A percentile compares a stretch with the other conserved stretches of the same genome.
These are phyloP conservation scores for Verticillium albo-atrum DNA, from an alignment of 2,329 filamentous ascomycete genomes.

Conservation along the genomic window DNA sequence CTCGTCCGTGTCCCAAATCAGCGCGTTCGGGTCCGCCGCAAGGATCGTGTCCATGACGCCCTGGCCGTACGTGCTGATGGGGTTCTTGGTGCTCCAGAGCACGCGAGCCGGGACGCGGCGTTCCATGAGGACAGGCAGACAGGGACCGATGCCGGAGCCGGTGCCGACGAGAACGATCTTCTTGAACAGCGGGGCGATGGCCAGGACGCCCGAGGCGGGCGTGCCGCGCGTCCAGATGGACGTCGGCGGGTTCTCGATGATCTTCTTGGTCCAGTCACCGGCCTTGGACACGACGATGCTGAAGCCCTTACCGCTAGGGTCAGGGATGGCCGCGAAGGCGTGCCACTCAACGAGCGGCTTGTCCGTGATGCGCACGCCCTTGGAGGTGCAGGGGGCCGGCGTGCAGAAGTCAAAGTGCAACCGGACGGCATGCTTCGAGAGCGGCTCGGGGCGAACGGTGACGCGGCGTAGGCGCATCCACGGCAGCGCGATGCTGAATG, in stretches of 20 bases:
- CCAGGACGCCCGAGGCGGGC: conserved; percentile 63
- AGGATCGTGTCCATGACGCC: conserved; percentile 54
- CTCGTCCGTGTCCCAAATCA: conserved; percentile 62
- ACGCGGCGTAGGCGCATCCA: conserved; percentile 71
- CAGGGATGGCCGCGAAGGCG: conserved; percentile 69
- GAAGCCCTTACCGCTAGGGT: conserved; percentile 49
- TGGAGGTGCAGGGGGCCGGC: conserved; percentile 34
- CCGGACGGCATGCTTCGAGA: conserved; percentile 69
- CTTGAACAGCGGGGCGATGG: conserved; percentile 61
- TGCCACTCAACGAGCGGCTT: conserved; percentile 68
- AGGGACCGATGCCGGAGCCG: conserved; percentile 69
- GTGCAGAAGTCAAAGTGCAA: conserved; percentile 65
- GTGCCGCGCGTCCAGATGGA: conserved; percentile 65
- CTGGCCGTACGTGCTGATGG: conserved; percentile 57
- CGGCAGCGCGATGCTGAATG: conserved; percentile 62
- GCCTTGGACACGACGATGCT: conserved; percentile 67
- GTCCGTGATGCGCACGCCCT: conserved; percentile 50
- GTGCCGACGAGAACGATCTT: conserved; percentile 65
- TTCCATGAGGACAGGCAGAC: conserved; percentile 54
- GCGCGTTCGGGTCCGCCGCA: conserved; percentile 53
- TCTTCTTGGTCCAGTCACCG: conserved; percentile 67
- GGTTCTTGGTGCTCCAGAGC: conserved; percentile 64
- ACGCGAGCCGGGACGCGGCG: conserved; percentile 50
- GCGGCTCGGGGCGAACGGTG: conserved; percentile 58
- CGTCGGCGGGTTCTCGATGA: conserved; percentile 57